A percentile compares a stretch with the other conserved stretches of the same genome.
phyloP scores from a whole-genome alignment of 768 basidiomycete genomes.

The Pholiota molesta region DNA sequence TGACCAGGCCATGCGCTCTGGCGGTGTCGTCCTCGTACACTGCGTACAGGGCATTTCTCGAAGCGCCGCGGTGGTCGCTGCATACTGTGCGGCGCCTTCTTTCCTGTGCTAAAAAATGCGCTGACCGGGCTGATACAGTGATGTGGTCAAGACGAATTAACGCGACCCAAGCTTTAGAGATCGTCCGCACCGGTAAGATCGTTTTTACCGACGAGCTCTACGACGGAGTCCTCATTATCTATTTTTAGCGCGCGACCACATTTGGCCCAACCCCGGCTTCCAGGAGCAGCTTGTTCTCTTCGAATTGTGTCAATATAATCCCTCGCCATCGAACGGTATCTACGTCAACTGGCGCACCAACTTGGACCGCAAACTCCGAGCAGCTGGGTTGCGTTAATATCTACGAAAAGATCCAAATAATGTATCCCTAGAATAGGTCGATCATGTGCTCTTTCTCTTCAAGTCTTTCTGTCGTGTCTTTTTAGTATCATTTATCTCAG shows the following conservation, averaged over 20 bases:
- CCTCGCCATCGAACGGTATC: conserved; percentile 60
- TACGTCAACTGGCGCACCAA: conserved; percentile 67
- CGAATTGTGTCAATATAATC: conserved; percentile 70
- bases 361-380: conserved; percentile 51
- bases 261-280: conserved; percentile 81
- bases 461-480: neutral
- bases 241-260: conserved; percentile 66
- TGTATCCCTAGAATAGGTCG: conserved; percentile 1
- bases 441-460: neutral
- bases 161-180: conserved; percentile 59
- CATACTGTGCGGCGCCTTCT: conserved; percentile 59
- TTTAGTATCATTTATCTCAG: neutral
- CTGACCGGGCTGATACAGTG: conserved; percentile 41
- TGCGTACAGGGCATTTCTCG: conserved; percentile 69
- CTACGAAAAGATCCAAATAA: conserved; percentile 12
- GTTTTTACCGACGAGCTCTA: conserved; percentile 14
- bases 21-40: conserved; percentile 68
- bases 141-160: conserved; percentile 66
- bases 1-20: conserved; percentile 57
- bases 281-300: conserved; percentile 79
- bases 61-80: conserved; percentile 72
- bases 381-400: conserved; percentile 36
- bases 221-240: conserved; percentile 7
- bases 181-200: conserved; percentile 57
- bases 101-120: neutral